Conservation (phyloP, 176 grass and related monocot genomes). For the Ensete ventricosum region DNA sequence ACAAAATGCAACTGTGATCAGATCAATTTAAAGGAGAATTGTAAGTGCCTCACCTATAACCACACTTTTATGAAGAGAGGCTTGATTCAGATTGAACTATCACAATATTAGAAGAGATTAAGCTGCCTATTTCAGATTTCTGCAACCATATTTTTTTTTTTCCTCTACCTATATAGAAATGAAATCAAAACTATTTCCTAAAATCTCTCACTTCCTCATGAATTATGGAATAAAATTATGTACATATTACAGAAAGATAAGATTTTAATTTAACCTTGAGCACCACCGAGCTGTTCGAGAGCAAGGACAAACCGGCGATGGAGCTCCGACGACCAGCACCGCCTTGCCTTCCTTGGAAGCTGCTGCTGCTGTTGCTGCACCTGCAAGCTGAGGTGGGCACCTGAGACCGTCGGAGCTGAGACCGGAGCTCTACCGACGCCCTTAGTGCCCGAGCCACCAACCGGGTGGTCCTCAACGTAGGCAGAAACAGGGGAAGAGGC, state of each 20-base stretch:
- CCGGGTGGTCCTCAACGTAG: constrained; percentile 7
- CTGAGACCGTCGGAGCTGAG: constrained; percentile 16
- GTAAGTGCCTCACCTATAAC: neutral
- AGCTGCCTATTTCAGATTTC: no score
- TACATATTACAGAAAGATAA: constrained; percentile 2
- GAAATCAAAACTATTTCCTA: neutral
- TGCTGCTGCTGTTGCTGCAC: constrained; percentile 34
- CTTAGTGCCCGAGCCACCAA: neutral
- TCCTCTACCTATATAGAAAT: neutral
- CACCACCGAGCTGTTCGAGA: constrained; percentile 63
- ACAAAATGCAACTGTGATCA: no score
- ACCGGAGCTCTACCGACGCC: constrained; percentile 6
- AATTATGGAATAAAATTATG: neutral
- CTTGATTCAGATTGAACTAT: neutral
- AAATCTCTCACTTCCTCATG: neutral
- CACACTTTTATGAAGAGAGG: neutral
- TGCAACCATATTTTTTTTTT: no score
- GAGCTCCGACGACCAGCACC: constrained; percentile 91
- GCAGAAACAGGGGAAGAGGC: constrained; percentile 9
- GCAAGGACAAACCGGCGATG: constrained; percentile 69
- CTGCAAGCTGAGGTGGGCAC: constrained; percentile 28
- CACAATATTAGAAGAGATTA: no score
- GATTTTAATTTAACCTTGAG: constrained; percentile 58
- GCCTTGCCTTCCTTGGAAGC: constrained; percentile 57
- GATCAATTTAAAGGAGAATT: neutral